Evolutionary conservation across 768 basidiomycete species (phyloP).

Genomic region (Xanthoconium stramineum): DNA sequence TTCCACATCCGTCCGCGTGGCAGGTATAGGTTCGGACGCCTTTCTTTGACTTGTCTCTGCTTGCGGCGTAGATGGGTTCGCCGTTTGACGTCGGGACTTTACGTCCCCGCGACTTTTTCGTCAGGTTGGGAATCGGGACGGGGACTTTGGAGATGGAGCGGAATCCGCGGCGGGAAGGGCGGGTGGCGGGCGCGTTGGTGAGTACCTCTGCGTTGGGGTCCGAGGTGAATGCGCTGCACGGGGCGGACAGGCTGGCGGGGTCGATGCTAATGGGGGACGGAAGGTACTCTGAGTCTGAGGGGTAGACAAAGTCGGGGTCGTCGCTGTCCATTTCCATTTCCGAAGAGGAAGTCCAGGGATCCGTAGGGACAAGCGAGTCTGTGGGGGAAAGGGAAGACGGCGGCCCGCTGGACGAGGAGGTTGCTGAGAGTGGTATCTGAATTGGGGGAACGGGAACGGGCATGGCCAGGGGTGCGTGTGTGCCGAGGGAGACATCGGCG

Average conservation of each 20-base stretch:
- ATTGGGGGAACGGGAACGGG: background rate
- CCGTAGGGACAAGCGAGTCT: background rate
- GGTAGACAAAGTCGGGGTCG: constrained; percentile 15
- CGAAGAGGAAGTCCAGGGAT: constrained; percentile 4
- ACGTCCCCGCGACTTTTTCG: constrained; percentile 47
- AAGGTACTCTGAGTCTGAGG: constrained; percentile 25
- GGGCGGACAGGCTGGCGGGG: constrained; percentile 8
- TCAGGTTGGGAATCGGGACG: constrained; percentile 47
- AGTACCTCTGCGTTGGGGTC: background rate
- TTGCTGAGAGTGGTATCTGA: constrained; percentile 4
- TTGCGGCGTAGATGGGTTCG: constrained; percentile 21
- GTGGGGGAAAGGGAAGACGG: background rate
- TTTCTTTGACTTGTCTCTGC: constrained; percentile 32
- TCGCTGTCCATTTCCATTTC: constrained; percentile 21
- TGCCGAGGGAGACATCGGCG: constrained; percentile 18
- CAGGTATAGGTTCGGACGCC: constrained; percentile 57
- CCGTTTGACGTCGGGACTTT: constrained; percentile 41
- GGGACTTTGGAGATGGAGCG: constrained; percentile 32
- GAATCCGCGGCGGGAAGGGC: constrained; percentile 21
- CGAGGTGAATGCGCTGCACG: no score
- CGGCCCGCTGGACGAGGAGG: background rate
- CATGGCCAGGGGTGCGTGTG: background rate
- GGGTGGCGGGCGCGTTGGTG: background rate
- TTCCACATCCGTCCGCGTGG: constrained; percentile 67
- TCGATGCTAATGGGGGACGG: constrained; percentile 10